Percentiles rank a stretch among this genome's conserved stretches.
Conservation (phyloP, 163 green algal species). For the Chlorella variabilis region DNA sequence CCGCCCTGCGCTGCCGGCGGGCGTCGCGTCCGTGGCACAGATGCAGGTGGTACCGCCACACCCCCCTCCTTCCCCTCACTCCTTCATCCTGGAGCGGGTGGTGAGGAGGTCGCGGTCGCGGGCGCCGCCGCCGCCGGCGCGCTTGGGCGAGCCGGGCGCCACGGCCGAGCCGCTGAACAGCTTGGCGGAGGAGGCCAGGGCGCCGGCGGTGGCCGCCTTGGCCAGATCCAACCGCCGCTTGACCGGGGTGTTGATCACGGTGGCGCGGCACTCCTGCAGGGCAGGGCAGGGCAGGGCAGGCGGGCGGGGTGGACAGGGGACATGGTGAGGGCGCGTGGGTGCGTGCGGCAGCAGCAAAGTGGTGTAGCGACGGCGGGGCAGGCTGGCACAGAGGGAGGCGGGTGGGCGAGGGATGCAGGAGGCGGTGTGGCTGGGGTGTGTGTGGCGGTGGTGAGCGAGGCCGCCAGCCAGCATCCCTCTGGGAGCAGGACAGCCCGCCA, state of each 20-base stretch:
- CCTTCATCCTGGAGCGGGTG: background rate
- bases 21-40: too few species aligned
- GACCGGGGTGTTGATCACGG: slow-evolving; percentile 41
- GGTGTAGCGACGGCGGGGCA: too few species aligned
- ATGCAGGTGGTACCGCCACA: too few species aligned
- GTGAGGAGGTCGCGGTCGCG: slow-evolving; percentile 1
- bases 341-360: too few species aligned
- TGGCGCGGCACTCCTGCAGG: slow-evolving; percentile 41
- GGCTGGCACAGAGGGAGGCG: too few species aligned
- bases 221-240: slow-evolving; percentile 13
- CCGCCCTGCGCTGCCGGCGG: too few species aligned
- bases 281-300: background rate
- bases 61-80: background rate
- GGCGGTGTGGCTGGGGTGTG: too few species aligned
- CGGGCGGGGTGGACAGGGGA: background rate
- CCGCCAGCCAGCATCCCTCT: too few species aligned
- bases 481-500: too few species aligned
- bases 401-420: too few species aligned
- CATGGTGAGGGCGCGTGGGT: too few species aligned
- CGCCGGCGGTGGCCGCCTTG: background rate
- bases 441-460: too few species aligned
- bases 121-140: background rate
- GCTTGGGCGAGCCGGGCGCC: background rate
- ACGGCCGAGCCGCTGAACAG: background rate
- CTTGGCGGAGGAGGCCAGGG: background rate